These are phyloP conservation scores for Salix viminalis DNA, from an alignment of 345 rosid species.

Conservation along the genomic window DNA sequence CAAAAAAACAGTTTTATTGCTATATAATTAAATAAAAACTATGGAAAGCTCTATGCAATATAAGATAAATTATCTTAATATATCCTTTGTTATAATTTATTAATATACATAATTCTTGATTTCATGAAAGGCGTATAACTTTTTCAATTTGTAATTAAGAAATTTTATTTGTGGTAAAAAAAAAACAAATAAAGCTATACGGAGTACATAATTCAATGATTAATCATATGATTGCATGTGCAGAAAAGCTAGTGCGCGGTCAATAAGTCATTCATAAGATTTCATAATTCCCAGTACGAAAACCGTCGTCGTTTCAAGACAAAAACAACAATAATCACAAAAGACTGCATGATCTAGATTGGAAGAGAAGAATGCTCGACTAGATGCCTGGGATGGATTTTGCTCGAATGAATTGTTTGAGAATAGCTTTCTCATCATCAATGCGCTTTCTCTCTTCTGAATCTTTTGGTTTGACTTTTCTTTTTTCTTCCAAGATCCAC, in stretches of 20 bases:
- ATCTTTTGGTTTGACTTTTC: slow-evolving; percentile 69
- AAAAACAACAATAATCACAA: not conserved
- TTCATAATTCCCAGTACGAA: not conserved
- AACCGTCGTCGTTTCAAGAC: not conserved
- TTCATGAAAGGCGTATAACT: too few species aligned
- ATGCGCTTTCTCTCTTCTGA: slow-evolving; percentile 65
- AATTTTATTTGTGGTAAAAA: too few species aligned
- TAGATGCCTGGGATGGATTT: slow-evolving; percentile 63
- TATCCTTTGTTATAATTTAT: too few species aligned
- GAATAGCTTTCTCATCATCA: slow-evolving; percentile 80
- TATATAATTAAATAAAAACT: too few species aligned
- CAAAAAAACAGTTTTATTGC: too few species aligned
- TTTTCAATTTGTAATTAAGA: too few species aligned
- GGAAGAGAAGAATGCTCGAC: slow-evolving; percentile 8
- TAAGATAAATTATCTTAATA: too few species aligned
- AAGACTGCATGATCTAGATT: not conserved
- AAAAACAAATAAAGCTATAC: not conserved
- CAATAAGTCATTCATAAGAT: not conserved
- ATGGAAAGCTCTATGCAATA: too few species aligned
- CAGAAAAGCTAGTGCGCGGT: not conserved
- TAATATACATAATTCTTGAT: too few species aligned
- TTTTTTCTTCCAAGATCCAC: slow-evolving; percentile 89
- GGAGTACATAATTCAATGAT: not conserved
- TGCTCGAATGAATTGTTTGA: slow-evolving; percentile 64
- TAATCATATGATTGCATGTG: not conserved